phyloP scores from a whole-genome alignment of 2,329 filamentous ascomycete genomes.

The Myriosclerotinia curreyana region DNA sequence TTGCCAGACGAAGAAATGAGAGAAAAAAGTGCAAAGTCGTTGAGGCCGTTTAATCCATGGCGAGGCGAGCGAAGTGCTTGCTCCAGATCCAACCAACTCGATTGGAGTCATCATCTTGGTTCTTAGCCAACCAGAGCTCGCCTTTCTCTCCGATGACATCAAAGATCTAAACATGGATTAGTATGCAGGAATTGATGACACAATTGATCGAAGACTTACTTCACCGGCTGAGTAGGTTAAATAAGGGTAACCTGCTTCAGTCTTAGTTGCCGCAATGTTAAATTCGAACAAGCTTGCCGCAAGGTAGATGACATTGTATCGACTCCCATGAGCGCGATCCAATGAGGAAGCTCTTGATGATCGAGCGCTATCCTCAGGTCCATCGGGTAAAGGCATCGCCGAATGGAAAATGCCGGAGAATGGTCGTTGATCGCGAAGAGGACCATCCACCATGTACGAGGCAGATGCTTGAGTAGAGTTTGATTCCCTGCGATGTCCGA shows the following conservation, averaged over 20 bases:
- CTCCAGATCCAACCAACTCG: constrained; percentile 98
- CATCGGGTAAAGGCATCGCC: constrained; percentile 76
- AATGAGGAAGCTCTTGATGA: constrained; percentile 59
- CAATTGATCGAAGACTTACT: constrained; percentile 46
- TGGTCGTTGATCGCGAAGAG: constrained; percentile 42
- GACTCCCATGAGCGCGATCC: constrained; percentile 51
- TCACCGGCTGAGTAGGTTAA: constrained; percentile 93
- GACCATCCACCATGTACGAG: constrained; percentile 41
- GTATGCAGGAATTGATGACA: not conserved
- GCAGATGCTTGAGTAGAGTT: constrained; percentile 53
- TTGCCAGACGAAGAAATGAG: not conserved
- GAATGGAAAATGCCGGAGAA: constrained; percentile 82
- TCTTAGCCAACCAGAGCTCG: constrained; percentile 95
- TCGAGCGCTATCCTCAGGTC: constrained; percentile 50
- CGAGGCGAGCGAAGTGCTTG: constrained; percentile 79
- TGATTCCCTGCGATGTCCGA: constrained; percentile 50
- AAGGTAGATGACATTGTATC: constrained; percentile 78
- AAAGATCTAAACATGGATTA: constrained; percentile 57
- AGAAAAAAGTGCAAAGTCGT: not conserved
- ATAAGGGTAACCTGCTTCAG: constrained; percentile 93
- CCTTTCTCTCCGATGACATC: constrained; percentile 95
- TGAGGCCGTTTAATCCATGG: constrained; percentile 36
- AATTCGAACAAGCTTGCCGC: constrained; percentile 96
- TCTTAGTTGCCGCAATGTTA: constrained; percentile 87
- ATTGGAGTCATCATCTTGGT: constrained; percentile 81